Evolutionary conservation across 306 rosid genomes (phyloP).

Genomic region (Vachellia pachyceras): DNA sequence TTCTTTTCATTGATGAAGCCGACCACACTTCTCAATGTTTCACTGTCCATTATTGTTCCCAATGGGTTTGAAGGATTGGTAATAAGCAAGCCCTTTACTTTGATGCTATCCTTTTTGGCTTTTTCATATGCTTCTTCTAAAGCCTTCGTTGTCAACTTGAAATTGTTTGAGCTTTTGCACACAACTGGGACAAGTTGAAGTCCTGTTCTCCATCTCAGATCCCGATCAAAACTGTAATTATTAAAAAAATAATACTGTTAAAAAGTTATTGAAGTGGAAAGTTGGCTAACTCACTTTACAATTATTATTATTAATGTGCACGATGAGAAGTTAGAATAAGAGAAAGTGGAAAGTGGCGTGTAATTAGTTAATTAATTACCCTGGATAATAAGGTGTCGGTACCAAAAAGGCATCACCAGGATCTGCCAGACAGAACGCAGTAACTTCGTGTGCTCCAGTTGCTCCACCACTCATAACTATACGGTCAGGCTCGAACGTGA

Average conservation of each 20-base stretch:
- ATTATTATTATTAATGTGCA: not conserved
- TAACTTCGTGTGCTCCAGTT: constrained; percentile 84
- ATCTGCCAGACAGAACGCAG: constrained; percentile 82
- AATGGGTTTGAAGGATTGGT: constrained; percentile 90
- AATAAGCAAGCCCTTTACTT: constrained; percentile 76
- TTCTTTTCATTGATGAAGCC: constrained; percentile 64
- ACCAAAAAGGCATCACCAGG: constrained; percentile 85
- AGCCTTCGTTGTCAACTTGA: constrained; percentile 64
- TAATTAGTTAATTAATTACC: constrained; percentile 45
- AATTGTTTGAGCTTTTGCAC: constrained; percentile 65
- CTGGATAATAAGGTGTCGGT: constrained; percentile 89
- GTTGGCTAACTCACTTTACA: not conserved
- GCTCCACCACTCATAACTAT: constrained; percentile 95
- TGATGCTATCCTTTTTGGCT: constrained; percentile 54
- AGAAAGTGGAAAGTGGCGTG: not conserved
- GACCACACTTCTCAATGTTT: constrained; percentile 58
- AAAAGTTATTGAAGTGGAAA: not conserved
- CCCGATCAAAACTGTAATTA: constrained; percentile 76
- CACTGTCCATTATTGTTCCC: constrained; percentile 62
- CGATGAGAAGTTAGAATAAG: not conserved
- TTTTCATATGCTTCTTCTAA: constrained; percentile 67
- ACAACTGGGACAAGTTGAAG: constrained; percentile 65
- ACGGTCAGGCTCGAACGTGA: constrained; percentile 68
- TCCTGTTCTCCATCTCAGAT: constrained; percentile 87
- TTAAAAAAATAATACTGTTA: not conserved